phyloP scores from a whole-genome alignment of 352 stramenopile genomes.

The Phytophthora europaea region DNA sequence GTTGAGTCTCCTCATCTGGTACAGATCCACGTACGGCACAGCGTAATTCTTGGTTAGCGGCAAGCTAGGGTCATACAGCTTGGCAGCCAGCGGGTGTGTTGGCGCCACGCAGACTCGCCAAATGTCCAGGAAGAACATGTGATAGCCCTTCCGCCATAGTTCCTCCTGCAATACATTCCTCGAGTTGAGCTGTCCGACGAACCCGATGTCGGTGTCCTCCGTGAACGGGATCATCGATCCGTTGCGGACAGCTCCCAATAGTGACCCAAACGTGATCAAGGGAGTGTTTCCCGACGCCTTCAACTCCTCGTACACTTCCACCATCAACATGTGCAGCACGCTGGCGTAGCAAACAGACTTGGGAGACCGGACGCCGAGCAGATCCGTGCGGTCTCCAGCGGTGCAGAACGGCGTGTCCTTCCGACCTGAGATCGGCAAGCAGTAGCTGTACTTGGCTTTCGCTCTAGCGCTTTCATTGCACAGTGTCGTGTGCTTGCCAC shows the following conservation, averaged over 20 bases:
- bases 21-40: constrained; percentile 55
- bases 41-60: constrained; percentile 26
- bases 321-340: constrained; percentile 65
- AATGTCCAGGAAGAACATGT: constrained; percentile 56
- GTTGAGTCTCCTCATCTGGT: constrained; percentile 31
- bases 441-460: constrained; percentile 41
- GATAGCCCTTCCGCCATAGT: constrained; percentile 57
- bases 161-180: constrained; percentile 22
- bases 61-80: constrained; percentile 46
- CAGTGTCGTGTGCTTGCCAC: constrained; percentile 25
- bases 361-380: constrained; percentile 37
- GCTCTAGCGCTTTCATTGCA: constrained; percentile 20
- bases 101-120: constrained; percentile 57
- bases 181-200: constrained; percentile 30
- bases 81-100: constrained; percentile 45
- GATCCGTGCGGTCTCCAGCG: constrained; percentile 51
- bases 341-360: constrained; percentile 57
- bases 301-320: constrained; percentile 66
- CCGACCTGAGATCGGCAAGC: constrained; percentile 59
- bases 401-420: constrained; percentile 59
- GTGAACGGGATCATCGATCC: constrained; percentile 65
- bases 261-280: constrained; percentile 51
- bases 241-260: constrained; percentile 62
- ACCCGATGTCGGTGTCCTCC: constrained; percentile 64
- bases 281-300: constrained; percentile 34